Percentiles rank a stretch among this genome's conserved stretches.
phyloP scores from a whole-genome alignment of 2,329 filamentous ascomycete genomes.

The Sporothrix variecibatus region DNA sequence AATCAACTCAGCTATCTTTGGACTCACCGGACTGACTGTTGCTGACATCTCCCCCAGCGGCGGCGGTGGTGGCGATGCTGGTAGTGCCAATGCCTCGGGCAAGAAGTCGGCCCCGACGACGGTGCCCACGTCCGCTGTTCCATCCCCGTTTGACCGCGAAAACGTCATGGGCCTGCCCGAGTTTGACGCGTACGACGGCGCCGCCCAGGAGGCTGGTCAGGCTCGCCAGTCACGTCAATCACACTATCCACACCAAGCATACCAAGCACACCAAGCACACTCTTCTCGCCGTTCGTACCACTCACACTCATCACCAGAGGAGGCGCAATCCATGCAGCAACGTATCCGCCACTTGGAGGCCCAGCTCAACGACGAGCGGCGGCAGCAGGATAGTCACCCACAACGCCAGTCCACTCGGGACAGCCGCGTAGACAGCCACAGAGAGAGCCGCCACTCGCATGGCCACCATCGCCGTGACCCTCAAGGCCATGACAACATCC shows the following conservation, averaged over 20 bases:
- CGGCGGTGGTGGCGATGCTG: background rate
- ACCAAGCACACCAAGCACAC: background rate
- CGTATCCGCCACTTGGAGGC: slow-evolving; percentile 24
- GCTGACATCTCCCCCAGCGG: background rate
- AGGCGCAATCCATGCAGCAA: background rate
- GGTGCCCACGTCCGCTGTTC: background rate
- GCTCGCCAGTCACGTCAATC: background rate
- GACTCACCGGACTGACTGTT: background rate
- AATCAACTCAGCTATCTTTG: background rate
- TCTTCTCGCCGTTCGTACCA: background rate
- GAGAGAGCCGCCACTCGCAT: background rate
- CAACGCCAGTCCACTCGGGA: background rate
- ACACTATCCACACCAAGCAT: background rate
- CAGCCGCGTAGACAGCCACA: background rate
- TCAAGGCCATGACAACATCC: background rate
- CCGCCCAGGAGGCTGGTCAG: background rate
- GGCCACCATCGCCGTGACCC: background rate
- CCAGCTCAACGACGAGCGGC: slow-evolving; percentile 6
- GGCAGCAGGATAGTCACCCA: background rate
- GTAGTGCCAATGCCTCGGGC: background rate
- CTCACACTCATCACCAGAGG: background rate
- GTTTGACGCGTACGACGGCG: background rate
- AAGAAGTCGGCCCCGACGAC: background rate
- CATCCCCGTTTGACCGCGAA: background rate
- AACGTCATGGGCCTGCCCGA: background rate